These are phyloP conservation scores for Zygosaccharomyces bailii DNA, from an alignment of 805 yeast species.

Conservation along the genomic window DNA sequence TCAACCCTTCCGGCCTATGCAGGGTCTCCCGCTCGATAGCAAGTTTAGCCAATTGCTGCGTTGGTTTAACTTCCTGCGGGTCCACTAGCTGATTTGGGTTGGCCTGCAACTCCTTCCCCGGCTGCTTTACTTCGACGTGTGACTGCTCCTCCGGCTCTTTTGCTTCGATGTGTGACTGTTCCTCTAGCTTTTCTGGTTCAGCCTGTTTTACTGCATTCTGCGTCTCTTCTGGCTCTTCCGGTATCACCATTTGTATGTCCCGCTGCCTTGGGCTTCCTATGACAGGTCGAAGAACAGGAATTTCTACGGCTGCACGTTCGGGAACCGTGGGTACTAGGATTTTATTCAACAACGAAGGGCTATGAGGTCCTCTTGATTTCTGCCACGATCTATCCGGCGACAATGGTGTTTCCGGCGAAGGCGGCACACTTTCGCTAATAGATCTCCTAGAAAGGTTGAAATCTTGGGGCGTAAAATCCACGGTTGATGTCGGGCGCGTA, in stretches of 20 bases:
- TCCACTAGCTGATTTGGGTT: too few relatives aligned
- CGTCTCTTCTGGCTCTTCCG: neutral
- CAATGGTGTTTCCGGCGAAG: neutral
- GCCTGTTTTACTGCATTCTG: neutral
- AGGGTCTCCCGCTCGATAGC: slow-evolving; percentile 9
- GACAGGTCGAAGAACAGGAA: slow-evolving; percentile 16
- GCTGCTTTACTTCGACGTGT: neutral
- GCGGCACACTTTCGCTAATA: neutral
- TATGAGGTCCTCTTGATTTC: slow-evolving; percentile 10
- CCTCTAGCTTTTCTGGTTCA: too few relatives aligned
- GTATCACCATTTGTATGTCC: too few relatives aligned
- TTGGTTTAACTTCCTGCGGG: neutral
- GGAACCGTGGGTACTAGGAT: slow-evolving; percentile 15
- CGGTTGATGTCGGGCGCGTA: slow-evolving; percentile 1
- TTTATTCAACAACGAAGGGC: slow-evolving; percentile 23
- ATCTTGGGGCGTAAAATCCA: neutral
- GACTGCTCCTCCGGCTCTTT: neutral
- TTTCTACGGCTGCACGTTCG: slow-evolving; percentile 2
- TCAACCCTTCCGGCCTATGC: slow-evolving; percentile 9
- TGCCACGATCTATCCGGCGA: neutral
- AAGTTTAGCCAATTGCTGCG: neutral
- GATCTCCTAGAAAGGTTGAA: slow-evolving; percentile 5
- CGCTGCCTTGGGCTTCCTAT: slow-evolving; percentile 12
- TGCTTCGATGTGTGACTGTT: neutral
- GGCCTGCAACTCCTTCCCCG: neutral